phyloP scores from a whole-genome alignment of 1,284 basidiomycete genomes.

The Ganoderma multipileum region DNA sequence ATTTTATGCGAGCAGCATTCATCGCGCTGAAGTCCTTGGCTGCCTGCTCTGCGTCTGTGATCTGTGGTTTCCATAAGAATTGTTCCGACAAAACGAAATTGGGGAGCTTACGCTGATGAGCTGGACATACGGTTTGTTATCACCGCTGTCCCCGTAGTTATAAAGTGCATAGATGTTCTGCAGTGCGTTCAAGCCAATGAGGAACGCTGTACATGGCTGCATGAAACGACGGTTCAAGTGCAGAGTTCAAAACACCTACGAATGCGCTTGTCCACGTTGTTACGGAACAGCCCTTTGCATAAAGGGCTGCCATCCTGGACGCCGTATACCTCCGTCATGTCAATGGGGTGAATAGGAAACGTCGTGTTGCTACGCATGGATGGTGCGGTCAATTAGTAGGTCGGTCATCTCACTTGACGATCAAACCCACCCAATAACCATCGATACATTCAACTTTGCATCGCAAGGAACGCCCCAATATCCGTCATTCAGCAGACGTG shows the following conservation, averaged over 20 bases:
- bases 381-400: neutral
- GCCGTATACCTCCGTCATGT: conserved; percentile 21
- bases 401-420: neutral
- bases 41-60: neutral
- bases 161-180: conserved; percentile 12
- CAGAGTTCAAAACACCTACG: conserved; percentile 1
- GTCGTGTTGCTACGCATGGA: neutral
- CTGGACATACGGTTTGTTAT: conserved; percentile 4
- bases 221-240: neutral
- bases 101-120: conserved; percentile 11
- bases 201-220: conserved; percentile 7
- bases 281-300: conserved; percentile 12
- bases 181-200: conserved; percentile 18
- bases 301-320: conserved; percentile 12
- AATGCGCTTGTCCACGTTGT: conserved; percentile 6
- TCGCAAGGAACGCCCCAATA: conserved; percentile 17
- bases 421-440: conserved; percentile 13
- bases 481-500: conserved; percentile 8
- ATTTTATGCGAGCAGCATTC: neutral
- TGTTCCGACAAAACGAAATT: too few species aligned
- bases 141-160: conserved; percentile 3
- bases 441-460: conserved; percentile 16
- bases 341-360: conserved; percentile 17
- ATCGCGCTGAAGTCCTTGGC: neutral
- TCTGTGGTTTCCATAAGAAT: neutral